These are phyloP conservation scores for Vitis riparia DNA, from an alignment of 164 flowering plant genomes.

Conservation along the genomic window DNA sequence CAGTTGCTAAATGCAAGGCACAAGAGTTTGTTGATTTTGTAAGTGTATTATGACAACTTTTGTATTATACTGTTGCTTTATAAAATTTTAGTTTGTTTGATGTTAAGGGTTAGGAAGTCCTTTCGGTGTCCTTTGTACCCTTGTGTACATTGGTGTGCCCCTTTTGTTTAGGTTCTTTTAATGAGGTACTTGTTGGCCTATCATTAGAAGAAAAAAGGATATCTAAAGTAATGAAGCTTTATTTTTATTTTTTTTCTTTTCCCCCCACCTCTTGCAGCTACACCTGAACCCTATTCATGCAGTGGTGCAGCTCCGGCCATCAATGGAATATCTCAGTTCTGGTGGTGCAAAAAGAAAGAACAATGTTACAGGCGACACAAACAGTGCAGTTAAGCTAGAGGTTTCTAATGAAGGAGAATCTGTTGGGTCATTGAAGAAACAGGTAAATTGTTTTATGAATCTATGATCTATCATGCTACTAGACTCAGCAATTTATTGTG, in stretches of 20 bases:
- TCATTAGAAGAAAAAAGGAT: no score
- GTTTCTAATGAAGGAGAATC: slow-evolving; percentile 30
- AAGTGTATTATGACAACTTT: no score
- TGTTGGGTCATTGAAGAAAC: slow-evolving; percentile 42
- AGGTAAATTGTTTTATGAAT: slow-evolving; percentile 23
- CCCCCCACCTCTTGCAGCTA: slow-evolving; percentile 61
- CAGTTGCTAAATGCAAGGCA: no score
- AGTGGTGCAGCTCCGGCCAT: slow-evolving; percentile 89
- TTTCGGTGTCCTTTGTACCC: no score
- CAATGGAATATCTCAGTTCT: slow-evolving; percentile 45
- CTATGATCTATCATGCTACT: neutral
- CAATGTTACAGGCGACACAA: slow-evolving; percentile 13
- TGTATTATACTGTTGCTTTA: no score
- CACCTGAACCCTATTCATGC: slow-evolving; percentile 83
- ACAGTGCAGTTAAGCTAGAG: slow-evolving; percentile 30
- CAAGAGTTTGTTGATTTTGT: no score
- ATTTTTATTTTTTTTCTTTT: slow-evolving; percentile 5
- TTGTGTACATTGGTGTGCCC: no score
- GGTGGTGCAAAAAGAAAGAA: slow-evolving; percentile 37
- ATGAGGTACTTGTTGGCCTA: no score
- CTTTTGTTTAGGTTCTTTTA: no score
- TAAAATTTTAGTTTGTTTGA: no score
- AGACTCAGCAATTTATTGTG: neutral
- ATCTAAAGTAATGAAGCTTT: no score
- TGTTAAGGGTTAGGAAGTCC: no score